A percentile compares a stretch with the other conserved stretches of the same genome.
Evolutionary conservation across 768 basidiomycete genomes (phyloP).

Genomic region (Clathrus columnatus): DNA sequence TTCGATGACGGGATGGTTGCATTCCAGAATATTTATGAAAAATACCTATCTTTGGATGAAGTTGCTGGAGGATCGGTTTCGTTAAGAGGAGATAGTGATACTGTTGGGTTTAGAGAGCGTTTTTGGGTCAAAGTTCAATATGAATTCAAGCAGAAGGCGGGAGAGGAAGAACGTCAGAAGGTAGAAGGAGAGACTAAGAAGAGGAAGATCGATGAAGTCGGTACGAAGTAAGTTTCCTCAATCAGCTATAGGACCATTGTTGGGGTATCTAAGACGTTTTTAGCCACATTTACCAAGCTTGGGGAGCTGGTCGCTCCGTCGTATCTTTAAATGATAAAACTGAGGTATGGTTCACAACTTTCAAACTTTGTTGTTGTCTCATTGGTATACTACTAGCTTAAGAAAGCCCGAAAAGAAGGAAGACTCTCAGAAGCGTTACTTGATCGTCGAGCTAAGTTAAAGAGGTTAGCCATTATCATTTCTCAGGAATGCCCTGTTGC

Average conservation of each 20-base stretch:
- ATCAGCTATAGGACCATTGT: slow-evolving; percentile 4
- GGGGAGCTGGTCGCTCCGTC: slow-evolving; percentile 74
- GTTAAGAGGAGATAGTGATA: slow-evolving; percentile 76
- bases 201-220: slow-evolving; percentile 57
- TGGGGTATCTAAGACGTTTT: neutral
- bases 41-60: slow-evolving; percentile 78
- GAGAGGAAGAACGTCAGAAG: slow-evolving; percentile 60
- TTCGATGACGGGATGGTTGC: slow-evolving; percentile 80
- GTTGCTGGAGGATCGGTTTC: slow-evolving; percentile 74
- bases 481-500: neutral
- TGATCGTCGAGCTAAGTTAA: slow-evolving; percentile 73
- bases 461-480: slow-evolving; percentile 43
- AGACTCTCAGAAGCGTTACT: slow-evolving; percentile 72
- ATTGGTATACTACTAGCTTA: slow-evolving; percentile 42
- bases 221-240: slow-evolving; percentile 53
- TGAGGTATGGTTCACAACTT: slow-evolving; percentile 39
- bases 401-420: slow-evolving; percentile 69
- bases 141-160: slow-evolving; percentile 80
- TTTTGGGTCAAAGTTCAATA: slow-evolving; percentile 87
- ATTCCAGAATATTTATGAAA: slow-evolving; percentile 84
- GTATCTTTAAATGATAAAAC: slow-evolving; percentile 63
- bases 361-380: neutral
- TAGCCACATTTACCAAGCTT: slow-evolving; percentile 70
- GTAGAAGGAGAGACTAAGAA: slow-evolving; percentile 44
- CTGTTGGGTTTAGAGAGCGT: slow-evolving; percentile 75